These are phyloP conservation scores for Lichina pygmaea DNA, from an alignment of 495 filamentous ascomycete species.

Conservation along the genomic window DNA sequence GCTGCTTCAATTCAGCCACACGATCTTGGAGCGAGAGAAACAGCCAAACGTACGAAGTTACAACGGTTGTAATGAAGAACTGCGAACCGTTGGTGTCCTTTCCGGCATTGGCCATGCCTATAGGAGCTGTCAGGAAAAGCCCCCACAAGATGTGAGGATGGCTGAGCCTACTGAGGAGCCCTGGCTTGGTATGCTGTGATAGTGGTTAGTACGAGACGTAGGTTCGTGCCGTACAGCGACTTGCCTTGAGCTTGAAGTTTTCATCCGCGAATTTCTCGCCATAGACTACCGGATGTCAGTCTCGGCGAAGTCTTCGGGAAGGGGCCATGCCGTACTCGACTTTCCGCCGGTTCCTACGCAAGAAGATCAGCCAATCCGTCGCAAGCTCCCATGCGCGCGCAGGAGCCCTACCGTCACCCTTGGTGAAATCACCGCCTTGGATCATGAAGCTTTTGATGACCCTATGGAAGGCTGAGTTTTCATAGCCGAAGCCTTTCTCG, in stretches of 20 bases:
- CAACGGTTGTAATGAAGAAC: conserved; percentile 84
- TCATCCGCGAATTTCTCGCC: conserved; percentile 86
- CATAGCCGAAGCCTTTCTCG: conserved; percentile 90
- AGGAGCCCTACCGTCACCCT: conserved; percentile 34
- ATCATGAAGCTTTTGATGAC: conserved; percentile 99
- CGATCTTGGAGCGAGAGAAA: not conserved
- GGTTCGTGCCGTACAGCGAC: not conserved
- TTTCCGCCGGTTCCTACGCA: conserved; percentile 48
- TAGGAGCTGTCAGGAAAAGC: conserved; percentile 22
- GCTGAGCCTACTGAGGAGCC: conserved; percentile 25
- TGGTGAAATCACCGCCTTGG: conserved; percentile 98
- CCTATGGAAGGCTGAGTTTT: conserved; percentile 90
- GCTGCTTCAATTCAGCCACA: conserved; percentile 13
- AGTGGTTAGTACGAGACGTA: not conserved
- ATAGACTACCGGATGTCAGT: conserved; percentile 30
- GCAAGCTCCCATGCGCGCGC: no score
- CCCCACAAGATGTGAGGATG: not conserved
- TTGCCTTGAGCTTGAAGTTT: conserved; percentile 89
- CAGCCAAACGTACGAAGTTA: conserved; percentile 38
- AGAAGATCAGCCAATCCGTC: no score
- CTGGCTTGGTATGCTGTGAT: conserved; percentile 29
- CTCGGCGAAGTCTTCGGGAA: not conserved
- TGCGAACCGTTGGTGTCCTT: conserved; percentile 96
- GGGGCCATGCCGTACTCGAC: conserved; percentile 17
- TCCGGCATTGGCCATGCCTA: conserved; percentile 89